A percentile compares a stretch with the other conserved stretches of the same genome.
These are phyloP conservation scores for Leccinum rimulosum DNA, from an alignment of 768 basidiomycete species.

Conservation along the genomic window DNA sequence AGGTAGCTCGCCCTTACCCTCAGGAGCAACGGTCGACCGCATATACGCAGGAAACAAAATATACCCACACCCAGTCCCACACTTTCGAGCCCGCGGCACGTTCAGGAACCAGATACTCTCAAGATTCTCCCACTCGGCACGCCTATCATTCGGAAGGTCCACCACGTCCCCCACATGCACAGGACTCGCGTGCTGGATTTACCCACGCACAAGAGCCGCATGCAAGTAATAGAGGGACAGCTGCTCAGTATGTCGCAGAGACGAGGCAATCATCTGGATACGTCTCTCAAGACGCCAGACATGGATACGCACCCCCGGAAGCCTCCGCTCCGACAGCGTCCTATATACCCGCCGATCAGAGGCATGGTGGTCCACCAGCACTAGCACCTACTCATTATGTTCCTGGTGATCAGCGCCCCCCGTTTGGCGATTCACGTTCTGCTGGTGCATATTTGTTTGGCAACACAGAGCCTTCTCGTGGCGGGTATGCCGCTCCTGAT, in stretches of 20 bases:
- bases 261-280: slow-evolving; percentile 22
- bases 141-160: slow-evolving; percentile 15
- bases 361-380: slow-evolving; percentile 13
- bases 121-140: slow-evolving; percentile 16
- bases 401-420: slow-evolving; percentile 16
- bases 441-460: slow-evolving; percentile 12
- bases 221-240: slow-evolving; percentile 4
- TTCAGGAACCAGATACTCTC: slow-evolving; percentile 10
- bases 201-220: slow-evolving; percentile 21
- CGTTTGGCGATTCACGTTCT: slow-evolving; percentile 25
- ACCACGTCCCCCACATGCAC: slow-evolving; percentile 13
- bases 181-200: slow-evolving; percentile 20
- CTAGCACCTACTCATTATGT: slow-evolving; percentile 15
- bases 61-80: slow-evolving; percentile 22
- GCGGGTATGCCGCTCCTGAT: slow-evolving; percentile 17
- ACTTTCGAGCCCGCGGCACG: slow-evolving; percentile 17
- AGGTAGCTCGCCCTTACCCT: slow-evolving; percentile 18
- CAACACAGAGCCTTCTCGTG: slow-evolving; percentile 11
- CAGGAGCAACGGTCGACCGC: slow-evolving; percentile 19
- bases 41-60: slow-evolving; percentile 26
- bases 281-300: slow-evolving; percentile 21
- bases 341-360: slow-evolving; percentile 21
- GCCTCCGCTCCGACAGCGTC: slow-evolving; percentile 9
- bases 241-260: slow-evolving; percentile 14
- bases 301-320: slow-evolving; percentile 20